These are phyloP conservation scores for Xylaria bambusicola DNA, from an alignment of 495 filamentous ascomycete genomes.

Conservation along the genomic window DNA sequence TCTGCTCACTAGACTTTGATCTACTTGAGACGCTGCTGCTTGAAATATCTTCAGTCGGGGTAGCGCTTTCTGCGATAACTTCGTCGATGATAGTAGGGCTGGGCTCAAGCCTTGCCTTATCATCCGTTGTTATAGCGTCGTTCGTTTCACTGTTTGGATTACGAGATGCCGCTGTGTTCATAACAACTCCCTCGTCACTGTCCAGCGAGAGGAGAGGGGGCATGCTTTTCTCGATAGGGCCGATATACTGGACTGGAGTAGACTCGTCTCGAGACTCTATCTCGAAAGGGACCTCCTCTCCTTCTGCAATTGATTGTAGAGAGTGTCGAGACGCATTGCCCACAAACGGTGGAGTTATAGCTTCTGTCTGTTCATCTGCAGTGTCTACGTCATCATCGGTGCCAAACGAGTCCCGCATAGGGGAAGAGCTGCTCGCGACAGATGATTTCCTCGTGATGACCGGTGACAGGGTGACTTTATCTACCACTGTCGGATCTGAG, in stretches of 20 bases:
- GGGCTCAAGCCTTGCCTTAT: not conserved
- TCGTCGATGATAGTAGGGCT: not conserved
- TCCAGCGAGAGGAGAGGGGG: not conserved
- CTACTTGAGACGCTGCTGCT: not conserved
- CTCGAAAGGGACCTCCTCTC: conserved; percentile 21
- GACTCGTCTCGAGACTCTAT: not conserved
- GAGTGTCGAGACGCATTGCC: conserved; percentile 18
- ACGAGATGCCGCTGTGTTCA: conserved; percentile 22
- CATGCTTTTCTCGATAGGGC: conserved; percentile 16
- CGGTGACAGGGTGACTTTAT: conserved; percentile 38
- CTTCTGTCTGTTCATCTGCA: not conserved
- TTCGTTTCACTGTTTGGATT: not conserved
- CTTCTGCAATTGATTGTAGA: conserved; percentile 26
- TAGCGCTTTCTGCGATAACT: not conserved
- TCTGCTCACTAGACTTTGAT: conserved; percentile 1
- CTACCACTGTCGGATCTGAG: conserved; percentile 45
- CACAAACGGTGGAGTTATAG: not conserved
- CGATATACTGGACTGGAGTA: not conserved
- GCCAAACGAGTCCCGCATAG: not conserved
- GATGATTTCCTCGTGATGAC: conserved; percentile 17
- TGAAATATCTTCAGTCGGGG: not conserved
- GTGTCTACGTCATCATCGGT: not conserved
- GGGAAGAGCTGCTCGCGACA: not conserved
- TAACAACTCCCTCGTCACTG: conserved; percentile 31
- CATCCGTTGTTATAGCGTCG: not conserved